Conservation (phyloP, 345 rosid genomes). For the Boechera divaricarpa region DNA sequence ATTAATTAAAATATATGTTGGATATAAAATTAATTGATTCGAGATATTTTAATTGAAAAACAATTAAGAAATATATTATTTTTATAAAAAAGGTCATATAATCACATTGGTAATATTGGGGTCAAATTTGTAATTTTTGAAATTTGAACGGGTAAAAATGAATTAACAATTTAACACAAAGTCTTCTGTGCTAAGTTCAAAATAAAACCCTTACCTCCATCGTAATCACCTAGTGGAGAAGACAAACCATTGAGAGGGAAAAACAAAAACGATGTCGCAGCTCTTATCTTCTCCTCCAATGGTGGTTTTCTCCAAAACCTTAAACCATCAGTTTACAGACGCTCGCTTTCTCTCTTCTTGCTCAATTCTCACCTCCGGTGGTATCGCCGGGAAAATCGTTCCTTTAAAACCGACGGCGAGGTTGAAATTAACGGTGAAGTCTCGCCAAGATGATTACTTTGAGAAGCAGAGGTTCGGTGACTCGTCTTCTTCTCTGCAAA, state of each 20-base stretch:
- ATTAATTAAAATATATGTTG: no score
- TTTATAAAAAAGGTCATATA: no score
- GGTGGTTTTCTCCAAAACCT: slow-evolving; percentile 45
- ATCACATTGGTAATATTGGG: not conserved
- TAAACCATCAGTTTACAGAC: slow-evolving; percentile 36
- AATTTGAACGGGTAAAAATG: not conserved
- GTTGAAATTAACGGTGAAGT: slow-evolving; percentile 52
- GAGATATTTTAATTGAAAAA: no score
- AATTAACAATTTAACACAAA: slow-evolving; percentile 15
- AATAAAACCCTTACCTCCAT: slow-evolving; percentile 25
- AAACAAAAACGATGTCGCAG: slow-evolving; percentile 33
- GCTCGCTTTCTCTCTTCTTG: slow-evolving; percentile 21
- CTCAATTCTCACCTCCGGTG: slow-evolving; percentile 22
- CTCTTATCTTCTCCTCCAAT: slow-evolving; percentile 47
- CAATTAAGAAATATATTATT: no score
- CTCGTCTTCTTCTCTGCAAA: slow-evolving; percentile 42
- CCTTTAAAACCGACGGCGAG: slow-evolving; percentile 37
- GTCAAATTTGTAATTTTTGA: not conserved
- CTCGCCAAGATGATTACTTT: slow-evolving; percentile 67
- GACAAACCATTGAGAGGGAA: slow-evolving; percentile 3
- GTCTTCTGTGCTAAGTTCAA: not conserved
- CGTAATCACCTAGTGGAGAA: slow-evolving; percentile 21
- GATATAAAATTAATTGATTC: no score
- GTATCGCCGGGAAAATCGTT: slow-evolving; percentile 32
- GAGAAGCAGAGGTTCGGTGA: slow-evolving; percentile 49